phyloP scores from a whole-genome alignment of 345 rosid genomes.

The Heritiera fomes region DNA sequence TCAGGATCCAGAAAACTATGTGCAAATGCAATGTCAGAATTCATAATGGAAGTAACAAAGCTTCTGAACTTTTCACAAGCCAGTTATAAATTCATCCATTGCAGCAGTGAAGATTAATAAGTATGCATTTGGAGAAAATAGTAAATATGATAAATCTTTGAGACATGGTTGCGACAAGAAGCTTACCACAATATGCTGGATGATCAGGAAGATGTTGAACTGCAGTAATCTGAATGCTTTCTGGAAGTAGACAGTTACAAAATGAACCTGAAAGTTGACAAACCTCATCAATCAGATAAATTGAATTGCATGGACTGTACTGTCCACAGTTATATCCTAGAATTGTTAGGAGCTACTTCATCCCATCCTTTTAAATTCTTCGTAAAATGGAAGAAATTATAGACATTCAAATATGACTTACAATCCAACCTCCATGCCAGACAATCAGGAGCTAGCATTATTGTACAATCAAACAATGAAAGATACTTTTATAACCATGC shows the following conservation, averaged over 20 bases:
- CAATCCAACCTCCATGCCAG: neutral
- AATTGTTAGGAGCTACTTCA: neutral
- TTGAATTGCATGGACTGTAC: conserved; percentile 11
- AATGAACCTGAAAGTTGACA: conserved; percentile 76
- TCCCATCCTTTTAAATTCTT: neutral
- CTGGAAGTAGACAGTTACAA: conserved; percentile 90
- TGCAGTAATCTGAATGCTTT: conserved; percentile 77
- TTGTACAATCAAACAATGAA: neutral
- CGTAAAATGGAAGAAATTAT: neutral
- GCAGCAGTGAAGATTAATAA: neutral
- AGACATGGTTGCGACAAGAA: conserved; percentile 10
- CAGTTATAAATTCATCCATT: neutral
- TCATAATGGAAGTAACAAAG: neutral
- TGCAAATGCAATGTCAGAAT: neutral
- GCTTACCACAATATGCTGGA: conserved; percentile 69
- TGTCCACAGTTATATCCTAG: neutral
- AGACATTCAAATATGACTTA: neutral
- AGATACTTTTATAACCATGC: conserved; percentile 9
- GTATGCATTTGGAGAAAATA: neutral
- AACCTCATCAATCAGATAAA: conserved; percentile 21
- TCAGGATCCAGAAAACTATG: neutral
- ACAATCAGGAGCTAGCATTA: neutral
- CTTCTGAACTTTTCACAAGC: conserved; percentile 4
- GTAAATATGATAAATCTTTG: neutral
- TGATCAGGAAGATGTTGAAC: conserved; percentile 79